Evolutionary conservation across 768 basidiomycete species (phyloP).

Genomic region (Panus rudis): DNA sequence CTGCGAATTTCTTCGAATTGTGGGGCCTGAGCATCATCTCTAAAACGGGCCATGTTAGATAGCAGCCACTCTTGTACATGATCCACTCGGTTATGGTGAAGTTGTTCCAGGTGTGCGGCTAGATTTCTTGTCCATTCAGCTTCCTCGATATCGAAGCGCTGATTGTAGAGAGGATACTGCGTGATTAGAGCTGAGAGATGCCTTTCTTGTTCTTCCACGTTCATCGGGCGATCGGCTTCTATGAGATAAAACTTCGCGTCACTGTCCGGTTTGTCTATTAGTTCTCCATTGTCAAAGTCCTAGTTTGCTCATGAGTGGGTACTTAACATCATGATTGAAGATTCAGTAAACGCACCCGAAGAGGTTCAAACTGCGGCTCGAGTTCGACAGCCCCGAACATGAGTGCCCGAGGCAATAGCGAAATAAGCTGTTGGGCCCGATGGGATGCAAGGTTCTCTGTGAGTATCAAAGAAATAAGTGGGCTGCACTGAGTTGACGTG

Average conservation of each 20-base stretch:
- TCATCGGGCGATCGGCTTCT: conserved; percentile 10
- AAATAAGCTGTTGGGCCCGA: conserved; percentile 29
- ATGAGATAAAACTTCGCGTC: conserved; percentile 29
- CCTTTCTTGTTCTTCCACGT: conserved; percentile 15
- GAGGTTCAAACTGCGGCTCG: conserved; percentile 37
- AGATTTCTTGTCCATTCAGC: conserved; percentile 35
- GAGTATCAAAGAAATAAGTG: not conserved
- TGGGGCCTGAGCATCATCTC: conserved; percentile 32
- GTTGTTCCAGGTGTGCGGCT: conserved; percentile 28
- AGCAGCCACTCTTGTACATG: conserved; percentile 48
- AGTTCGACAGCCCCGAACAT: conserved; percentile 39
- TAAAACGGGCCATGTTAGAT: conserved; percentile 43
- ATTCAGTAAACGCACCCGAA: conserved; percentile 34
- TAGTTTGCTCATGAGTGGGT: conserved; percentile 12
- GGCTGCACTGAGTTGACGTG: too few species aligned
- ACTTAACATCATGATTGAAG: not conserved
- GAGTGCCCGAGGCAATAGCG: conserved; percentile 40
- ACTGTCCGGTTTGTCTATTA: conserved; percentile 33
- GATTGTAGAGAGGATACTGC: not conserved
- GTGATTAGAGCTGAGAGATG: conserved; percentile 18
- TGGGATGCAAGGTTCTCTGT: conserved; percentile 24
- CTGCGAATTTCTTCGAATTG: conserved; percentile 39
- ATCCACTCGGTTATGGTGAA: conserved; percentile 36
- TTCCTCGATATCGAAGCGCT: conserved; percentile 33
- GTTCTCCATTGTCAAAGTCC: conserved; percentile 47